Conservation (phyloP, 805 yeast species). For the Jamesozyma rosinii region DNA sequence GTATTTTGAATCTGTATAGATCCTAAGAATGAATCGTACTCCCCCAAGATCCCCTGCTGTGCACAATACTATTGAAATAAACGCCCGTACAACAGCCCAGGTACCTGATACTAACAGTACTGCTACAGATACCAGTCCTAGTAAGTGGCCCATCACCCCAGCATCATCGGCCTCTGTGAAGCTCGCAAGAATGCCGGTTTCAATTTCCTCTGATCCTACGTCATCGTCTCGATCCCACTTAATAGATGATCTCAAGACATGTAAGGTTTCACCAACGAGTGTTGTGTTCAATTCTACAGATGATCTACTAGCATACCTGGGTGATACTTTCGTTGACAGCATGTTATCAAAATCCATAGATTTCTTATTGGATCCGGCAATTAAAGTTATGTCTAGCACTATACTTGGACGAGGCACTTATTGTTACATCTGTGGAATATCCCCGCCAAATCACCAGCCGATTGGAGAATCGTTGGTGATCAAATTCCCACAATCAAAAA, state of each 20-base stretch:
- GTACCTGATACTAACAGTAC: background rate
- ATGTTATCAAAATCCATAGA: slow-evolving; percentile 5
- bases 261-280: slow-evolving; percentile 1
- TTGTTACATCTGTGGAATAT: slow-evolving; percentile 5
- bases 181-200: background rate
- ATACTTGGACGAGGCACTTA: slow-evolving; percentile 12
- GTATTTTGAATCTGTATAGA: background rate
- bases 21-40: slow-evolving; percentile 1
- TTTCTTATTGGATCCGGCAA: slow-evolving; percentile 5
- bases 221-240: background rate
- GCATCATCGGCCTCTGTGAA: background rate
- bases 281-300: background rate
- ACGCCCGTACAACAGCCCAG: background rate
- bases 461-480: slow-evolving; percentile 6
- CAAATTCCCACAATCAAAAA: slow-evolving; percentile 11
- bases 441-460: background rate
- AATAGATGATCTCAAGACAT: background rate
- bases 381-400: slow-evolving; percentile 2
- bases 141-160: slow-evolving; percentile 2
- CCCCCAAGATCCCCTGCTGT: slow-evolving; percentile 2
- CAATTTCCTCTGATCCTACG: background rate
- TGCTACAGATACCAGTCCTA: background rate
- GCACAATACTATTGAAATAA: background rate
- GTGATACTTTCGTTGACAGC: background rate
- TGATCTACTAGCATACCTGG: background rate